These are phyloP conservation scores for Hypholoma sublateritium DNA, from an alignment of 768 basidiomycete species.

Conservation along the genomic window DNA sequence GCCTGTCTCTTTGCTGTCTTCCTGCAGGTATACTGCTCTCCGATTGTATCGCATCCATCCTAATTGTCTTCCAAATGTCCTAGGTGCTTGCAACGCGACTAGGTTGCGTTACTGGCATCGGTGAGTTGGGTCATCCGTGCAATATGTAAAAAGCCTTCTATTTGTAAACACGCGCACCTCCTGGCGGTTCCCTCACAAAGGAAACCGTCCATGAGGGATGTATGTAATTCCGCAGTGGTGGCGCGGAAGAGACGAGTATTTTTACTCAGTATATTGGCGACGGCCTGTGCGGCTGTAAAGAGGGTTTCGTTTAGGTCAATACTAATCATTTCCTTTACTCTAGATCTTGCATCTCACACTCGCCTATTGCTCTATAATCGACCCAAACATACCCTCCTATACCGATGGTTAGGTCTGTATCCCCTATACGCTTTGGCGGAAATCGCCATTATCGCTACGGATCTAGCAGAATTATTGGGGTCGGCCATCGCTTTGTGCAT, in stretches of 20 bases:
- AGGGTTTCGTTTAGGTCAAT: not conserved
- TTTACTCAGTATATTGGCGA: not conserved
- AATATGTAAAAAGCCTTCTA: not conserved
- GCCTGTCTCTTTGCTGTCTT: slow-evolving; percentile 82
- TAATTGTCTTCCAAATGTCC: not conserved
- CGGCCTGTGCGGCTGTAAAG: not conserved
- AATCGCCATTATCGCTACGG: slow-evolving; percentile 73
- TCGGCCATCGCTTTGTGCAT: slow-evolving; percentile 80
- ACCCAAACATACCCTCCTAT: slow-evolving; percentile 54
- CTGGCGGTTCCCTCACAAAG: too few species aligned
- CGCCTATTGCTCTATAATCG: slow-evolving; percentile 66
- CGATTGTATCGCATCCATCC: not conserved
- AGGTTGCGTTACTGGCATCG: slow-evolving; percentile 80
- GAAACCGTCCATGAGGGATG: not conserved
- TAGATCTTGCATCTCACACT: slow-evolving; percentile 56
- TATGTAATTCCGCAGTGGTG: not conserved
- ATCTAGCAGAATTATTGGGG: slow-evolving; percentile 79
- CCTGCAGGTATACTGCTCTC: slow-evolving; percentile 57
- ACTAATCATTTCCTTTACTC: not conserved
- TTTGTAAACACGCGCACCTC: not conserved
- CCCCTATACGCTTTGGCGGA: slow-evolving; percentile 67
- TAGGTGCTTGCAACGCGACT: slow-evolving; percentile 78
- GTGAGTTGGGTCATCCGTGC: slow-evolving; percentile 35
- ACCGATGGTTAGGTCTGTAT: slow-evolving; percentile 61
- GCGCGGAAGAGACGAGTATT: not conserved